Conservation (phyloP, 169 alveolate species). For the Eimeria acervulina region DNA sequence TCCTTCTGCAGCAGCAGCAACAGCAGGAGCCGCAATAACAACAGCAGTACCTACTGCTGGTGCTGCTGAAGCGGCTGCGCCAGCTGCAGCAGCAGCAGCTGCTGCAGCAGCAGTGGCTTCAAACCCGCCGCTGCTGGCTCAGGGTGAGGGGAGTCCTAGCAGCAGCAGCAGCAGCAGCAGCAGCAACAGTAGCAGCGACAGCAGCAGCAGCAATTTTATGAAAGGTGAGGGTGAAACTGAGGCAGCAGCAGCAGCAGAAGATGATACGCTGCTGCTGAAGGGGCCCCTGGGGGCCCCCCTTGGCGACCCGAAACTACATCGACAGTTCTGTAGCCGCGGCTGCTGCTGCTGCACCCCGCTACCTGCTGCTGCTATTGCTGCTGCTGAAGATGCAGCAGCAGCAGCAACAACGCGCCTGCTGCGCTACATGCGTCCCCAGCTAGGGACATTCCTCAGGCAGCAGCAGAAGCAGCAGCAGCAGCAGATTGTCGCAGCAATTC, state of each 20-base stretch:
- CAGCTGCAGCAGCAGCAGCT: background rate
- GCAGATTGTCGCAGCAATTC: background rate
- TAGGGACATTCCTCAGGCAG: conserved; percentile 5
- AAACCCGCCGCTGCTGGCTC: background rate
- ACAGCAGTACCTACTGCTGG: too few species aligned
- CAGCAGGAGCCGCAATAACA: conserved; percentile 26
- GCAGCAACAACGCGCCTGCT: background rate
- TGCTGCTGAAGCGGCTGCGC: too few species aligned
- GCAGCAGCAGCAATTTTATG: background rate
- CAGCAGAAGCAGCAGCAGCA: background rate
- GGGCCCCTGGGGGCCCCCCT: background rate
- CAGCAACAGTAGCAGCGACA: conserved; percentile 16
- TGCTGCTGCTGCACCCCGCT: conserved; percentile 14
- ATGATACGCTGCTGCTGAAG: background rate
- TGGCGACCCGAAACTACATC: background rate
- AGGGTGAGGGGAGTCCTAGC: background rate
- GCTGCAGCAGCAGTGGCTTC: background rate
- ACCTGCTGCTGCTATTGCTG: background rate
- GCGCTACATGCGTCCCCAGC: conserved; percentile 19
- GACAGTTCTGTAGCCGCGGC: conserved; percentile 5
- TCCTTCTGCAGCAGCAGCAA: conserved; percentile 13
- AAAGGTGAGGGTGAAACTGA: too few species aligned
- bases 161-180: background rate
- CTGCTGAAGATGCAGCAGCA: conserved; percentile 1
- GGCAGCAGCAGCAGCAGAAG: conserved; percentile 10